Base-by-base conservation (phyloP, 164 flowering plant genomes). In the Aristolochia fimbriata region DNA sequence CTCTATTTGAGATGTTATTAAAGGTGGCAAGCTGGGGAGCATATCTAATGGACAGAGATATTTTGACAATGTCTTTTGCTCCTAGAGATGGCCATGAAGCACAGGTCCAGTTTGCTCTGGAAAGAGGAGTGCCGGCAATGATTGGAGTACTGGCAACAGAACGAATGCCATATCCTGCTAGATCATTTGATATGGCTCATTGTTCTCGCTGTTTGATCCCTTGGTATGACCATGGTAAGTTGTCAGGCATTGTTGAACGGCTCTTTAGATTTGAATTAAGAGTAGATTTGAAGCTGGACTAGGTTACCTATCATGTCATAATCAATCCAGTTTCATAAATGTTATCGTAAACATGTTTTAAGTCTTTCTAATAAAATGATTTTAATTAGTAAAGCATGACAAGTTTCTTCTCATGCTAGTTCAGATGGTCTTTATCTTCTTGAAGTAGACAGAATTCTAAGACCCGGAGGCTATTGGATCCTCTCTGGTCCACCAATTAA, bases 1-100 rank as follows among this genome's bases (percentile, higher is more conserved):
- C 1, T 59, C 24, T 13, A 46, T 23, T 20, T 50, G 47, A 25
- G 41, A 52, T 64, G 60, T 6, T 70, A 21, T 53, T 57, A 65
- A 25, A 91, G 99, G 99, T 93, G 73, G 97, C 99, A 53, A 93
- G 97, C 70, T 93, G 84, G 84, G 98, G 99, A 23, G 99, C 99
- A 9, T 93, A 81, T 74, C 67, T 93, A 56, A 70, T 88, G 58
- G 86, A 79, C 73, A 81, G 97, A 70, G 79, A 93, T 65, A 80
- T 90, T 22, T n/a, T 84, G 27, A 75, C 96, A 13, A 93, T 90
- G 99, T 93, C 99, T 16, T 87, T 93, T 75, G 99, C 97, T 23
- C 99, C 97, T 49, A 83, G 97, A 59, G 99, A 93, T 66, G 86
- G 96, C 49, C 99, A 90, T 58, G 99, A 90, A 76, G 99, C 99